Evolutionary conservation across 2,329 filamentous ascomycete species (phyloP), one percentile per base, ranked within the genome.

Genomic region (Alternaria sp.): DNA sequence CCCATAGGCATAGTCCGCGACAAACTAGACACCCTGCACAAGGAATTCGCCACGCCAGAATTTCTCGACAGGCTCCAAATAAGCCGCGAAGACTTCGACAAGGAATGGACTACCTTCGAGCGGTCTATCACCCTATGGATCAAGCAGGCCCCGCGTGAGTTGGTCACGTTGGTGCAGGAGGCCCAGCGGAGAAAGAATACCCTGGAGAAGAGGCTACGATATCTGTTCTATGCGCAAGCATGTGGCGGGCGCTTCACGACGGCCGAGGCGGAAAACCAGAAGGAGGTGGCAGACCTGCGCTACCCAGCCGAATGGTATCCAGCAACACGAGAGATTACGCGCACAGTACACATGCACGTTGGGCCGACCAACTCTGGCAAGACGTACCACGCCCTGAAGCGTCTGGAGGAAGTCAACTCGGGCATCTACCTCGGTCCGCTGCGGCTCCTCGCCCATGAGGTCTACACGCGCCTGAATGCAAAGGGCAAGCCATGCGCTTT

Each of bases 331-430:
- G 85, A 88, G 49, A 84, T 96, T 71, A 92, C 94, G 73, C 87
- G 96, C 47, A 95, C 89, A 0, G 87, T 99, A 44, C 93, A 98
- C 81, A 84, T 99, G 19, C 96, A 99, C 73, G 93, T 99, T 53
- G 96, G 96, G 0, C 96, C 96, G 1, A 99, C 96, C 3, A 99
- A 99, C 79, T 98, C 96, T 1, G 96, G 96, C 61, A 99, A 99
- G 84, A 99, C 96, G 0, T 99, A 98, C 77, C 91, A 93, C 76
- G 96, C 96, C 1, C 82, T 99, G 67, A 90, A 97, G 80, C 89
- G 91, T 12, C 85, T 99, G 11, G 93, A 97, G 77, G 84, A 88
- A 53, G 90, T 91, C 3, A 85, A 89, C 28, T 86, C 85, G 9
- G 96, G 96, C 43, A 89, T 97, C 53, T 99, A 98, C 77, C 93